A percentile compares a stretch with the other conserved stretches of the same genome.
These are phyloP conservation scores for Orychophragmus violaceus DNA, from an alignment of 345 rosid genomes.

Conservation along the genomic window DNA sequence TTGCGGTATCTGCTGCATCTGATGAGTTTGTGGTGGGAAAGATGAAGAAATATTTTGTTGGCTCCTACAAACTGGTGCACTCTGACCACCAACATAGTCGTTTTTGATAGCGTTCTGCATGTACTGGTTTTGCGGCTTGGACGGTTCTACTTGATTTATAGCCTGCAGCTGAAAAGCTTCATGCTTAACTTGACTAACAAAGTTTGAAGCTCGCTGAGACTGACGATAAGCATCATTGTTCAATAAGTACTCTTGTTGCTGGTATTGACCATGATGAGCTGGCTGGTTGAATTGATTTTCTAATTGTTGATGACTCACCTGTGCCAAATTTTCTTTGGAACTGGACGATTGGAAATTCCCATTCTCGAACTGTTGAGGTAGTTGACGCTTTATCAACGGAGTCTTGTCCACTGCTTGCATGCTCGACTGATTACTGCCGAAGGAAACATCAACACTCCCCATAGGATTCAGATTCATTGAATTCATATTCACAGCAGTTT, in stretches of 20 bases:
- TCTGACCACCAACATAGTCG: conserved; percentile 38
- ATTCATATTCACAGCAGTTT: conserved; percentile 44
- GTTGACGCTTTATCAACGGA: conserved; percentile 41
- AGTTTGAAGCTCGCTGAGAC: conserved; percentile 44
- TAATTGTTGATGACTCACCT: conserved; percentile 54
- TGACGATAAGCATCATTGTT: conserved; percentile 49
- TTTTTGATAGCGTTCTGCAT: conserved; percentile 49
- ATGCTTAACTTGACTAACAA: conserved; percentile 50
- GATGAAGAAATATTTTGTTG: conserved; percentile 40
- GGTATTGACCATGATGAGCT: conserved; percentile 49
- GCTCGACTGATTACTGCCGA: conserved; percentile 48
- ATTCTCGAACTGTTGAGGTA: conserved; percentile 57
- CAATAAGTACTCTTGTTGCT: conserved; percentile 47
- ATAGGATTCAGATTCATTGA: conserved; percentile 46
- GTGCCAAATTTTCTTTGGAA: conserved; percentile 48
- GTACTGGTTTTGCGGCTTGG: conserved; percentile 58
- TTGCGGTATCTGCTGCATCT: conserved; percentile 55
- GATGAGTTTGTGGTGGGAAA: conserved; percentile 53
- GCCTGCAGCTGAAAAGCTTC: conserved; percentile 50
- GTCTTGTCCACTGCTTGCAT: conserved; percentile 45
- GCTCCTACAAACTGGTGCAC: conserved; percentile 32
- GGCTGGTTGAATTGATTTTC: conserved; percentile 54
- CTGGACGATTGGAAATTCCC: conserved; percentile 50
- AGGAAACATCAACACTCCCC: conserved; percentile 43
- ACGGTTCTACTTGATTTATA: conserved; percentile 45